A percentile compares a stretch with the other conserved stretches of the same genome.
Evolutionary conservation across 306 rosid genomes (phyloP).

Genomic region (Herpetospermum pedunculosum): DNA sequence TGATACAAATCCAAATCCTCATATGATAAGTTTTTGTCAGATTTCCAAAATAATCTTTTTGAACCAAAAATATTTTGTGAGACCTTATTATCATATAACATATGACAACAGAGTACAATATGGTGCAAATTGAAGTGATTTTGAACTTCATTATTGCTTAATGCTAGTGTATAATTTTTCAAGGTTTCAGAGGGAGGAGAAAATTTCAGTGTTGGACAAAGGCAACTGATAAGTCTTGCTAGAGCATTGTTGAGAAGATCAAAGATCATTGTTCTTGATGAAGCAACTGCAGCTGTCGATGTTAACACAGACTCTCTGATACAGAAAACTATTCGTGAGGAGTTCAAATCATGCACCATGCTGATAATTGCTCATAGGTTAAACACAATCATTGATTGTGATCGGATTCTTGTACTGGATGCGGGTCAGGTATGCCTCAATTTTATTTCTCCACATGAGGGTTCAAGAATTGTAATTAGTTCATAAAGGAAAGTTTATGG

Average conservation of each 20-base stretch:
- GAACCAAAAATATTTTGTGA: neutral
- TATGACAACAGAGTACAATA: neutral
- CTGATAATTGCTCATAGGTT: constrained; percentile 80
- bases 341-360: constrained; percentile 79
- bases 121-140: neutral
- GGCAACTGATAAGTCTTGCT: constrained; percentile 76
- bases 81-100: neutral
- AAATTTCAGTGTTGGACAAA: constrained; percentile 87
- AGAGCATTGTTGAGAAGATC: constrained; percentile 81
- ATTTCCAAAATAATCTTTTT: neutral
- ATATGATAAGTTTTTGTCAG: neutral
- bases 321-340: constrained; percentile 79
- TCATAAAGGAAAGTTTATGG: neutral
- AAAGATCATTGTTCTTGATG: constrained; percentile 85
- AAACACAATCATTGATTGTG: constrained; percentile 72
- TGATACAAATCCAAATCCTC: neutral
- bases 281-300: constrained; percentile 92
- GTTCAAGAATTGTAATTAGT: neutral
- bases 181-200: constrained; percentile 90
- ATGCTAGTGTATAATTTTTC: neutral
- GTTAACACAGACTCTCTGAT: constrained; percentile 80
- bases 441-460: neutral
- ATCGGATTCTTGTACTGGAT: constrained; percentile 60
- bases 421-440: constrained; percentile 50
- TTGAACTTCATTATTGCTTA: neutral